Evolutionary conservation across 176 grass and related monocot species (phyloP), one percentile per base, ranked within the genome.

Genomic region (Hsuehochloa calcarea): DNA sequence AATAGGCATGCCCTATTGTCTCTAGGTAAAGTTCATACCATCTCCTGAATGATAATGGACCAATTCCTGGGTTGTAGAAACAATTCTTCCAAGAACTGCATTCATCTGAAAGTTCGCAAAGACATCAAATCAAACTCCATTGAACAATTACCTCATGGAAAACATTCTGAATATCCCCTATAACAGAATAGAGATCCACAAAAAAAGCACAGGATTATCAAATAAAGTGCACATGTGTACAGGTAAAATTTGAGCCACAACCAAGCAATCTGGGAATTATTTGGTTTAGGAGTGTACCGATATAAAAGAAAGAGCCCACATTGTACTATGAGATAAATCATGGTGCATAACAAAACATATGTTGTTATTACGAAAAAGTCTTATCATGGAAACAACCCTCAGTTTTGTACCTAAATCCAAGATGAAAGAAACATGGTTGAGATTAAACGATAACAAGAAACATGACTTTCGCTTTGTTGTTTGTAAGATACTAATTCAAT

Each of bases 41-140:
- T 95, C 96, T 67, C 96, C 93, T 63, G 91, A 95, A 92, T 98
- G 93, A 93, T 98, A 98, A 75, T 98, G 93, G 29, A 91, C 89
- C 44, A 98, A 87, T 75, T 98, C 93, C 73, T 98, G 93, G 70
- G 96, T 89, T 56, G 96, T 98, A 81, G 96, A 92, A 80, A 88
- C 47, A 51, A 98, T 94, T 88, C 88, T 92, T 77, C 96, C 96
- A 69, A 98, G 91, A 92, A 94, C 96, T 66, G 89, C 85, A 86
- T 98, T 98, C 96, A 95, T 94, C 96, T 98, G 87, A 87, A 91
- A 86, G 81, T 88, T 67, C 82, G 50, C 46, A 93, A 88, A 90
- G 39, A 72, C 76, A 86, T 16, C 19, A 82, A 82, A 76, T 82
- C 56, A 91, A 74, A 68, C 49, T 73, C 64, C 31, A 60, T 50